phyloP scores from a whole-genome alignment of 306 rosid genomes.

The Pterocarpus macrocarpus region DNA sequence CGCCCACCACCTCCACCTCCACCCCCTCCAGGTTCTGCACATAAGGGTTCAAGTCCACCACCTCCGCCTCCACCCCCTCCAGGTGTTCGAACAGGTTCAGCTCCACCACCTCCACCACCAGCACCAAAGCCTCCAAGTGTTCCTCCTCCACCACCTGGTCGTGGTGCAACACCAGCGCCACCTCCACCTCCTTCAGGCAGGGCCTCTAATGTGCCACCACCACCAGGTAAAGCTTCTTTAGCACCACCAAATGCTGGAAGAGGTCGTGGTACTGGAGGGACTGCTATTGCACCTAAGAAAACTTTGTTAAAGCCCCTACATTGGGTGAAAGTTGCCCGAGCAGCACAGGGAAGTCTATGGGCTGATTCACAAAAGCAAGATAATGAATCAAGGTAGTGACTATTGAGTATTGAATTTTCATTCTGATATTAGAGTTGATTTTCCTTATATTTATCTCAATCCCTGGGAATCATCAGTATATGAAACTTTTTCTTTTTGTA shows the following conservation, averaged over 20 bases:
- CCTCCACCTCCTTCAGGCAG: slow-evolving; percentile 45
- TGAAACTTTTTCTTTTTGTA: background rate
- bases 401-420: slow-evolving; percentile 42
- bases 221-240: slow-evolving; percentile 52
- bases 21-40: slow-evolving; percentile 51
- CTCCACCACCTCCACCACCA: slow-evolving; percentile 56
- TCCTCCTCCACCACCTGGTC: slow-evolving; percentile 57
- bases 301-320: slow-evolving; percentile 82
- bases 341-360: slow-evolving; percentile 94
- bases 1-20: slow-evolving; percentile 62
- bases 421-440: slow-evolving; percentile 15
- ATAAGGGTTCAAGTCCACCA: slow-evolving; percentile 43
- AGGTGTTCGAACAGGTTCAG: slow-evolving; percentile 35
- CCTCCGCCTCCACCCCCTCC: slow-evolving; percentile 62
- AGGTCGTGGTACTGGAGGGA: slow-evolving; percentile 65
- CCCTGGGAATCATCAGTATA: slow-evolving; percentile 11
- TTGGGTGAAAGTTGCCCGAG: slow-evolving; percentile 96
- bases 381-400: slow-evolving; percentile 72
- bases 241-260: slow-evolving; percentile 67
- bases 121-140: slow-evolving; percentile 63
- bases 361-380: slow-evolving; percentile 90
- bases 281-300: slow-evolving; percentile 73
- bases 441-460: slow-evolving; percentile 5
- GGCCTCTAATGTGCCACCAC: slow-evolving; percentile 51
- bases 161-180: slow-evolving; percentile 33